phyloP scores from a whole-genome alignment of 169 alveolate species.

The Amoebophrya sp. region DNA sequence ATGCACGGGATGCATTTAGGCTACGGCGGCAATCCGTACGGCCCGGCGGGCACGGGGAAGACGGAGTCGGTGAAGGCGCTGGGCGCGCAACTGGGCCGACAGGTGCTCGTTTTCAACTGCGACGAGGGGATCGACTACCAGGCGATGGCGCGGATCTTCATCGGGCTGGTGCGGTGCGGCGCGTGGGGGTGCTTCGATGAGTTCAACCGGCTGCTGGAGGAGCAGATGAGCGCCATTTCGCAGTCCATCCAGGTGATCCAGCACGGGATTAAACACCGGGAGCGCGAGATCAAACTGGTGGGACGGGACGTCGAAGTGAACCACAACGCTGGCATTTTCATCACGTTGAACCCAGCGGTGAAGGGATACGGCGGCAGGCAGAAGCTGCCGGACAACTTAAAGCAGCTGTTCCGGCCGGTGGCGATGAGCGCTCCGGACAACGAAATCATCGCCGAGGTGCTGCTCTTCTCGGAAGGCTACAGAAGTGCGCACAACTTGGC shows the following conservation, averaged over 20 bases:
- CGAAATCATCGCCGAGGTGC: slow-evolving; percentile 80
- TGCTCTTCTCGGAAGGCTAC: slow-evolving; percentile 84
- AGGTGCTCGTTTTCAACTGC: slow-evolving; percentile 92
- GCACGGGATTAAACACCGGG: slow-evolving; percentile 65
- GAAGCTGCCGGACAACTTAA: slow-evolving; percentile 84
- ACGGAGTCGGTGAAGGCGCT: slow-evolving; percentile 97
- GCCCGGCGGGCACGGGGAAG: slow-evolving; percentile 99
- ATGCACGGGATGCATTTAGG: slow-evolving; percentile 90
- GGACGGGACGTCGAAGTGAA: slow-evolving; percentile 61
- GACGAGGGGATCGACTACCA: slow-evolving; percentile 92
- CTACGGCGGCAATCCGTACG: slow-evolving; percentile 96
- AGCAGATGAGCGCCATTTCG: slow-evolving; percentile 79
- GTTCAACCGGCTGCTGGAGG: slow-evolving; percentile 83
- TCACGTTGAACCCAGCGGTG: slow-evolving; percentile 88
- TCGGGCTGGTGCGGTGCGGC: slow-evolving; percentile 86
- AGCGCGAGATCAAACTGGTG: slow-evolving; percentile 26
- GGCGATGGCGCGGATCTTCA: slow-evolving; percentile 89
- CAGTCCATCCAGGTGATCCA: slow-evolving; percentile 70
- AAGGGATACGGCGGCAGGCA: slow-evolving; percentile 90
- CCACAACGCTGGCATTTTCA: slow-evolving; percentile 79
- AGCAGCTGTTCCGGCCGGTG: slow-evolving; percentile 78
- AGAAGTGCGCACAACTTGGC: slow-evolving; percentile 1
- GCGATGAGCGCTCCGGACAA: slow-evolving; percentile 91
- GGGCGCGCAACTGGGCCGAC: slow-evolving; percentile 86
- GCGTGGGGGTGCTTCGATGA: slow-evolving; percentile 99